Evolutionary conservation across 306 rosid species (phyloP).

Genomic region (Echinosophora koreensis): DNA sequence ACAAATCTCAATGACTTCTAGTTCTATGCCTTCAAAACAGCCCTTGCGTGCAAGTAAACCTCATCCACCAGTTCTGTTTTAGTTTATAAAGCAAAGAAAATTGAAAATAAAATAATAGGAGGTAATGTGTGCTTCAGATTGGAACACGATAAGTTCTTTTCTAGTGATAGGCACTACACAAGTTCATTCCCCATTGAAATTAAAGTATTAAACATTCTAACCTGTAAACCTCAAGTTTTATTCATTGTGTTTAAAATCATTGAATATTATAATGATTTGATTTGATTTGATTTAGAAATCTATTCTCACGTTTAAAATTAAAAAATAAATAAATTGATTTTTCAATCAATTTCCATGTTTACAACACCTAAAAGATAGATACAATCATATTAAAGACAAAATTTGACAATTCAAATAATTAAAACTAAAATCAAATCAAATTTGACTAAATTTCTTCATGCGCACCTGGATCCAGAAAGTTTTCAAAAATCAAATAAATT

Average conservation of each 20-base stretch:
- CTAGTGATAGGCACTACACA: conserved; percentile 31
- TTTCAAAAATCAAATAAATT: neutral
- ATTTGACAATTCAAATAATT: neutral
- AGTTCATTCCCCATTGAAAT: conserved; percentile 32
- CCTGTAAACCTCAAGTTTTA: conserved; percentile 1
- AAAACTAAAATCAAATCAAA: no score
- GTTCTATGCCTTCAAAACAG: conserved; percentile 22
- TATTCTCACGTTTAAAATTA: neutral
- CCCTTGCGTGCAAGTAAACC: conserved; percentile 53
- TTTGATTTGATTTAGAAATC: neutral
- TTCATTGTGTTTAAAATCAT: neutral
- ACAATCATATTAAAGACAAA: neutral
- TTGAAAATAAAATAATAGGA: neutral
- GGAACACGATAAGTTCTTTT: conserved; percentile 27
- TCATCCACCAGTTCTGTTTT: neutral
- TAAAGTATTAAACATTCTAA: neutral
- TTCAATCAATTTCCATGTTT: neutral
- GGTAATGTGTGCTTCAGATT: neutral
- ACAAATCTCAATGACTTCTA: conserved; percentile 10
- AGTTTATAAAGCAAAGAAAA: conserved; percentile 29
- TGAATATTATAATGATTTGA: neutral
- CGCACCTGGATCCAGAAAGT: neutral
- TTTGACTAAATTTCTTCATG: no score
- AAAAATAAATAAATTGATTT: no score
- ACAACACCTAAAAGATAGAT: neutral